Evolutionary conservation across 148 eudicot species (phyloP), one percentile per base, ranked within the genome.

Genomic region (Rhododendron ferrugineum): DNA sequence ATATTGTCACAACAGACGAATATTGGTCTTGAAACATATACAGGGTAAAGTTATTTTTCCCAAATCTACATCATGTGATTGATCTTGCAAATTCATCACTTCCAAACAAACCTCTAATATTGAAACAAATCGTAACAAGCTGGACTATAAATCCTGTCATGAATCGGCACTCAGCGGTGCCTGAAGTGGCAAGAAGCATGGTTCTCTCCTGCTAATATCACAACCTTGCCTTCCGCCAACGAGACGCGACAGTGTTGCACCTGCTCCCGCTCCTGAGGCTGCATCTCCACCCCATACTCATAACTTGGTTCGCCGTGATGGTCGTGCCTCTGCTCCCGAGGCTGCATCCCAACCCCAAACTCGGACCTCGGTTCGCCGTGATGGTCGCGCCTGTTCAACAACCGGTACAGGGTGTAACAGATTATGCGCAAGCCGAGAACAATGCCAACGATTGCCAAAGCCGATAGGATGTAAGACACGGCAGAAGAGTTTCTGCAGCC

Each of bases 351-450:
- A 11, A 28, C 26, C 20, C 26, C 78, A 28, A 23, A 49, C 6
- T 28, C 64, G 34, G 54, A 3, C 15, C 75, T 70, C 2, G 7
- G 75, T 70, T 70, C 74, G 16, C 36, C 7, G 36, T 68, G 75
- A 3, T 20, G 23, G 6, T 46, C 44, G 10, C 78, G 91, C 85
- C 88, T 87, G 83, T 89, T 86, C 88, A 89, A 73, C 88, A 89
- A 86, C 84, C 83, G 85, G 82, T 88, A 88, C 30, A 77, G 18
- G 76, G 52, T 44, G 54, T 60, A 75, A 28, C 85, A 85, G 5
- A 87, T 26, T 11, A 87, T 9, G 15, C 85, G 84, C 56, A 87
- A 72, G 42, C 78, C 72, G 22, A 76, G 20, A 2, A 85, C 23
- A 30, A 87, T 76, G 54, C 46, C 89, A 20, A 85, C 13, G 72